phyloP scores from a whole-genome alignment of 2,329 filamentous ascomycete genomes.

The Colletotrichum euphorbiae region DNA sequence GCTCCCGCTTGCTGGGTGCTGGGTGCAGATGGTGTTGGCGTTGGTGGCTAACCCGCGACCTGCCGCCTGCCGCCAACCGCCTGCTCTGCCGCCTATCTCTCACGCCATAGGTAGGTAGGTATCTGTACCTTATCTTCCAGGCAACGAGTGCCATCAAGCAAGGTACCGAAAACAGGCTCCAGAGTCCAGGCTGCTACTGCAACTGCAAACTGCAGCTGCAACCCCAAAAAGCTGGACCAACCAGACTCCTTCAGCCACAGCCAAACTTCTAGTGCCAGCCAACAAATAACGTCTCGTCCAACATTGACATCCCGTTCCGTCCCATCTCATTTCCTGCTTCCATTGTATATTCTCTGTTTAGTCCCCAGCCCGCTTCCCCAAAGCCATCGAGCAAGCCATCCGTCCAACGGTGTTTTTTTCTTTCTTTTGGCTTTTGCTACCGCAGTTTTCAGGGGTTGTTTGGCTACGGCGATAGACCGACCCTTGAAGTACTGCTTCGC shows the following conservation, averaged over 20 bases:
- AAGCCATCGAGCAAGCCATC: neutral
- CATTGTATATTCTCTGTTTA: neutral
- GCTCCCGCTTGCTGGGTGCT: neutral
- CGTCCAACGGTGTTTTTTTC: neutral
- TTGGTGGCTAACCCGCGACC: too few species aligned
- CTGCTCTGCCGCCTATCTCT: neutral
- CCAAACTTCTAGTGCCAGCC: neutral
- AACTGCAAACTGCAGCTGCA: neutral
- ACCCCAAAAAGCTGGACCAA: neutral
- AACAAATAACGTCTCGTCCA: conserved; percentile 6
- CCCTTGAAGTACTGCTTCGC: neutral
- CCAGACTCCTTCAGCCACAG: neutral
- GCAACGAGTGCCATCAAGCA: too few species aligned
- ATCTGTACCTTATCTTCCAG: too few species aligned
- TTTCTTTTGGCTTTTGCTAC: neutral
- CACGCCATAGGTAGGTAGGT: neutral
- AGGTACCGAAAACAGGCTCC: conserved; percentile 5
- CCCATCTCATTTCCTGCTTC: conserved; percentile 23
- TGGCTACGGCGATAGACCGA: conserved; percentile 3
- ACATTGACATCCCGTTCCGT: conserved; percentile 12
- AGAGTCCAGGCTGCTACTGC: conserved; percentile 9
- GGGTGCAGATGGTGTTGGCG: neutral
- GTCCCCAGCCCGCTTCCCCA: too few species aligned
- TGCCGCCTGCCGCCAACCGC: too few species aligned
- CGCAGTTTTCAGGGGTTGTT: neutral